These are phyloP conservation scores for Hericium erinaceus DNA, from an alignment of 768 basidiomycete species.

Conservation along the genomic window DNA sequence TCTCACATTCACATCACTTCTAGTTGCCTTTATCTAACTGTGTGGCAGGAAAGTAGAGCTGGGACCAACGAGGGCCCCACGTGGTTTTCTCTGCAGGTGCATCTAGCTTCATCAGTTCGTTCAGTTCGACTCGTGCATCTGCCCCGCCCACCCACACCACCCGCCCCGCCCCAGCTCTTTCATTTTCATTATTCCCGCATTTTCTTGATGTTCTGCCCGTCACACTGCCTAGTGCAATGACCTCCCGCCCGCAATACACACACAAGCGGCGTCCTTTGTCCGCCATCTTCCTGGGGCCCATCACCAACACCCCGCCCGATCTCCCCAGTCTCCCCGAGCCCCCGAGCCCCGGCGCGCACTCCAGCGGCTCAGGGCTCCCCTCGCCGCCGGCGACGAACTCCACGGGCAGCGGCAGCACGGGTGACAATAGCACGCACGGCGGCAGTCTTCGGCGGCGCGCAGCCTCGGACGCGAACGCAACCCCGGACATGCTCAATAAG, in stretches of 20 bases:
- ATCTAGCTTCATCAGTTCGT: not conserved
- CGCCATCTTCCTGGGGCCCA: conserved; percentile 46
- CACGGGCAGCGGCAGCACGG: conserved; percentile 53
- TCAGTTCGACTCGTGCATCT: not conserved
- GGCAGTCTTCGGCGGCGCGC: conserved; percentile 31
- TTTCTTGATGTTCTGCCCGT: not conserved
- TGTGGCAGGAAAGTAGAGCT: not conserved
- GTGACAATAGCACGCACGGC: conserved; percentile 21
- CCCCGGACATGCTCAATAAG: conserved; percentile 29
- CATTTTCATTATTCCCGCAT: not conserved
- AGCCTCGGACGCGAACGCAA: conserved; percentile 18
- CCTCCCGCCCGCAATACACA: conserved; percentile 35
- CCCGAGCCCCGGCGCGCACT: conserved; percentile 49
- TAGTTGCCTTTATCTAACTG: not conserved
- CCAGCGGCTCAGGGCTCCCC: conserved; percentile 57
- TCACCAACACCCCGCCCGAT: conserved; percentile 23
- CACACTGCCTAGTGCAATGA: conserved; percentile 29
- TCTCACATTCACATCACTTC: no score
- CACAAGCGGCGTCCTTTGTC: conserved; percentile 48
- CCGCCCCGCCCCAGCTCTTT: not conserved
- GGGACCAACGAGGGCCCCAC: not conserved
- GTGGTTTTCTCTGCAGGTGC: not conserved
- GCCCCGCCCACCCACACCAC: no score
- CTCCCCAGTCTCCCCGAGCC: conserved; percentile 60
- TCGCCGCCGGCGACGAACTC: conserved; percentile 84